Conservation (phyloP, 768 basidiomycete species). For the Mycena haematopus region DNA sequence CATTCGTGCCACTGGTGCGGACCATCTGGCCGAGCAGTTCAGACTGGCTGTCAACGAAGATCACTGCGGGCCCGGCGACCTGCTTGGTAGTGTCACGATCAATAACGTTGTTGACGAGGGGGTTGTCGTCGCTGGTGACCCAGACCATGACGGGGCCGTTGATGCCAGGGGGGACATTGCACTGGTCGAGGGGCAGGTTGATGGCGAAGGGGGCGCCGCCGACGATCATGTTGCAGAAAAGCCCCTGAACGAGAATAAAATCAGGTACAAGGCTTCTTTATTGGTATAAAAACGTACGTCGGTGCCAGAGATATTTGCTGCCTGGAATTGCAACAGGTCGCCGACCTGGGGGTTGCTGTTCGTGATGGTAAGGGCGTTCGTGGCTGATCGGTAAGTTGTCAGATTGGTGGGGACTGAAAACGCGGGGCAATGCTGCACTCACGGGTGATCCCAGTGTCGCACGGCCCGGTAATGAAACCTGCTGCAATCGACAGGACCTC, state of each 20-base stretch:
- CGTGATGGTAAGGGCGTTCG: constrained; percentile 65
- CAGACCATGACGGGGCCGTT: constrained; percentile 80
- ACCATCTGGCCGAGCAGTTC: constrained; percentile 58
- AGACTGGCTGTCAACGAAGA: constrained; percentile 67
- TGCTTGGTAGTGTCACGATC: constrained; percentile 60
- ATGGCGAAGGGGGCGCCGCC: constrained; percentile 65
- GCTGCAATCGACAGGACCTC: constrained; percentile 77
- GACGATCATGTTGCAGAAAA: constrained; percentile 80
- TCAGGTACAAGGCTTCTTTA: not conserved
- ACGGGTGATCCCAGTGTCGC: constrained; percentile 66
- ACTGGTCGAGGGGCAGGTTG: constrained; percentile 62
- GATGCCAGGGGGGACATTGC: constrained; percentile 68
- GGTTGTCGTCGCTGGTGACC: constrained; percentile 67
- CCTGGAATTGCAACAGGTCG: constrained; percentile 68
- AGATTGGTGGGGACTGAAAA: not conserved
- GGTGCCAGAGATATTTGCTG: constrained; percentile 56
- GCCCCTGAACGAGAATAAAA: constrained; percentile 42
- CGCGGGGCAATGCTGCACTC: constrained; percentile 26
- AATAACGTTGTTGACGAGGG: constrained; percentile 65
- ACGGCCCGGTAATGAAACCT: constrained; percentile 69
- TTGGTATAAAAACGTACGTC: constrained; percentile 43
- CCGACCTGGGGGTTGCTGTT: constrained; percentile 66
- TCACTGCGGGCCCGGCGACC: constrained; percentile 74
- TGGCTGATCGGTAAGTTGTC: constrained; percentile 47
- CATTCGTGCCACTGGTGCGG: constrained; percentile 33